Evolutionary conservation across 208 protist species (phyloP).

Genomic region (Leptomonas pyrrhocoris): DNA sequence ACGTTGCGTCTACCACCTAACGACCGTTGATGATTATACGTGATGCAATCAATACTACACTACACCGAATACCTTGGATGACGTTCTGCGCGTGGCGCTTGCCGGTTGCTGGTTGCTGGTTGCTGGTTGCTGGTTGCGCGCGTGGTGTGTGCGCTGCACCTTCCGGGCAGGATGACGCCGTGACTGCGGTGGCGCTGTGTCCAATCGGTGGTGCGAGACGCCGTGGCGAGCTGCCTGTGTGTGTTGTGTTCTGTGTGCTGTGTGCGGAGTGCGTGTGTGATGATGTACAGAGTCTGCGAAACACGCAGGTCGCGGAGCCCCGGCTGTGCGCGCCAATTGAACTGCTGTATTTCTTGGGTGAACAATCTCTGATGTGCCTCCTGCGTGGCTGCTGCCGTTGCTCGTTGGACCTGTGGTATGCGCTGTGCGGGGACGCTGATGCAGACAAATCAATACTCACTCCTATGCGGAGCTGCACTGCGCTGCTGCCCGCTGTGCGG

Average conservation of each 20-base stretch:
- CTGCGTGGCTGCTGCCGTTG: background rate
- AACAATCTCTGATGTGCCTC: constrained; percentile 39
- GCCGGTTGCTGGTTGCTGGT: no score
- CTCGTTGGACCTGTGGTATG: background rate
- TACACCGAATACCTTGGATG: constrained; percentile 29
- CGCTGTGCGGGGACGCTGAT: constrained; percentile 30
- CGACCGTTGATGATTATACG: constrained; percentile 22
- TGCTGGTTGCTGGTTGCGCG: background rate
- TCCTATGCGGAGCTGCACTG: constrained; percentile 32
- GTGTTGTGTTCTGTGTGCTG: background rate
- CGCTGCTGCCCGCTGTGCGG: constrained; percentile 34
- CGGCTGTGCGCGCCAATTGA: constrained; percentile 13
- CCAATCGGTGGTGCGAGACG: constrained; percentile 34
- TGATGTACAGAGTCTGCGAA: constrained; percentile 38
- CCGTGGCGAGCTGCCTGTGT: background rate
- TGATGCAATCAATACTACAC: constrained; percentile 33
- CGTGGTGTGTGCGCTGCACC: constrained; percentile 4
- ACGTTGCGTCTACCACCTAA: constrained; percentile 21
- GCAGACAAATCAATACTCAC: constrained; percentile 57
- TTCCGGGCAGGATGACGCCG: constrained; percentile 17
- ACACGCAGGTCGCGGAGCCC: constrained; percentile 27
- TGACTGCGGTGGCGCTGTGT: constrained; percentile 24
- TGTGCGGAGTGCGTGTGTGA: constrained; percentile 13
- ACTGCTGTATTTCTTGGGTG: constrained; percentile 40
- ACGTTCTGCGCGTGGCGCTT: constrained; percentile 11